Evolutionary conservation across 306 rosid genomes (phyloP).

Genomic region (Begonia fuchsioides): DNA sequence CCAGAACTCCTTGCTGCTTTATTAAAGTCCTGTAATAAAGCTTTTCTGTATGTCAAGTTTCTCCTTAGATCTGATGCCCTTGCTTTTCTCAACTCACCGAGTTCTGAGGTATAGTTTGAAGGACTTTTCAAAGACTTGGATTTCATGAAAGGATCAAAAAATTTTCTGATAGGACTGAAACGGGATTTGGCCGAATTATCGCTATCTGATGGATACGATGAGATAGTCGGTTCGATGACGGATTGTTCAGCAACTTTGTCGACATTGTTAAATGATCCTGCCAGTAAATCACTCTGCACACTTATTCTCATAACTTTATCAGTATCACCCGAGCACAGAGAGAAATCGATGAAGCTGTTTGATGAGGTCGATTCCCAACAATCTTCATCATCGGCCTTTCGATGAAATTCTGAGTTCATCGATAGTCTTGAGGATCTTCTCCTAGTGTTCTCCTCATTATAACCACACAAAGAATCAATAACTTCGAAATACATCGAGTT

Average conservation of each 20-base stretch:
- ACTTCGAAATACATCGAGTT: slow-evolving; percentile 37
- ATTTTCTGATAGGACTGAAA: slow-evolving; percentile 31
- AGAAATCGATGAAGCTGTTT: slow-evolving; percentile 45
- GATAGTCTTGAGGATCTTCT: too few species aligned
- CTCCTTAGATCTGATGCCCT: slow-evolving; percentile 22
- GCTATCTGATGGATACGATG: slow-evolving; percentile 29
- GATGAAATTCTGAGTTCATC: slow-evolving; percentile 17
- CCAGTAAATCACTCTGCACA: too few species aligned
- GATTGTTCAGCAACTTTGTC: slow-evolving; percentile 36
- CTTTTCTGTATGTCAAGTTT: slow-evolving; percentile 27
- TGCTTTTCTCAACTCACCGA: slow-evolving; percentile 24
- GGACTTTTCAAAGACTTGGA: slow-evolving; percentile 70
- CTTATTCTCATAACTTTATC: too few species aligned
- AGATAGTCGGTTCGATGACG: slow-evolving; percentile 19
- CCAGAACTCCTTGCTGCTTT: slow-evolving; percentile 30
- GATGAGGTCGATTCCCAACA: slow-evolving; percentile 22
- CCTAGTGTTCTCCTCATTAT: too few species aligned
- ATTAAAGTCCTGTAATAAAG: slow-evolving; percentile 39
- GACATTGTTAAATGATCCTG: too few species aligned
- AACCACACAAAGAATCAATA: slow-evolving; percentile 56
- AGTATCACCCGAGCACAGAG: slow-evolving; percentile 34
- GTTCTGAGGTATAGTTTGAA: slow-evolving; percentile 20
- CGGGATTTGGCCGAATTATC: slow-evolving; percentile 29
- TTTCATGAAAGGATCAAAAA: slow-evolving; percentile 66
- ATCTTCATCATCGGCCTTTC: slow-evolving; percentile 21